These are phyloP conservation scores for Zygosaccharomyces sapae DNA, from an alignment of 1,139 yeast species.

Conservation along the genomic window DNA sequence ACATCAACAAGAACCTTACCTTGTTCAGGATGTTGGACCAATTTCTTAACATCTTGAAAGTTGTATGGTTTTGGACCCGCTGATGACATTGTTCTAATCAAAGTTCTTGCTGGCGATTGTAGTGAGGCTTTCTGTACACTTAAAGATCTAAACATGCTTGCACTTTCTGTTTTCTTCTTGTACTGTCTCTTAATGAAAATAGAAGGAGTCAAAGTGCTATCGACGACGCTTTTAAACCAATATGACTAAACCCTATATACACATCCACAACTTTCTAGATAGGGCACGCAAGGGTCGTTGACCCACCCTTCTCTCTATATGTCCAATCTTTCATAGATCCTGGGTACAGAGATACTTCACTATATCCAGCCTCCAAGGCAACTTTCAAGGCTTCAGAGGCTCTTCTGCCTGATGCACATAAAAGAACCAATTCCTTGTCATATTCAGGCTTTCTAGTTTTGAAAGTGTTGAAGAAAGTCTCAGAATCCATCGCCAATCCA, in stretches of 20 bases:
- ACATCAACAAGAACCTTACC: constrained; percentile 72
- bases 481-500: constrained; percentile 70
- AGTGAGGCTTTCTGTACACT: neutral
- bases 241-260: neutral
- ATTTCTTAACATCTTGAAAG: constrained; percentile 52
- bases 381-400: constrained; percentile 84
- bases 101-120: constrained; percentile 1
- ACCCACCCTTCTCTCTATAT: constrained; percentile 35
- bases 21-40: constrained; percentile 43
- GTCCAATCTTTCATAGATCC: constrained; percentile 92
- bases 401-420: constrained; percentile 91
- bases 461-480: constrained; percentile 72
- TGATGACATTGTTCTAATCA: constrained; percentile 18
- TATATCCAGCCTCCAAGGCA: constrained; percentile 83
- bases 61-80: constrained; percentile 42
- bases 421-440: constrained; percentile 72
- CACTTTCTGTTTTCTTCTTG: neutral
- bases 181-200: neutral
- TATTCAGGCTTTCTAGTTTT: constrained; percentile 74
- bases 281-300: neutral
- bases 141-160: constrained; percentile 2
- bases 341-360: constrained; percentile 64
- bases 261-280: neutral
- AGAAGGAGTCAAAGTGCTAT: neutral
- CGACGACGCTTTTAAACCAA: neutral